phyloP scores from a whole-genome alignment of 78 protist species.

The Anaeramoeba flamelloides region DNA sequence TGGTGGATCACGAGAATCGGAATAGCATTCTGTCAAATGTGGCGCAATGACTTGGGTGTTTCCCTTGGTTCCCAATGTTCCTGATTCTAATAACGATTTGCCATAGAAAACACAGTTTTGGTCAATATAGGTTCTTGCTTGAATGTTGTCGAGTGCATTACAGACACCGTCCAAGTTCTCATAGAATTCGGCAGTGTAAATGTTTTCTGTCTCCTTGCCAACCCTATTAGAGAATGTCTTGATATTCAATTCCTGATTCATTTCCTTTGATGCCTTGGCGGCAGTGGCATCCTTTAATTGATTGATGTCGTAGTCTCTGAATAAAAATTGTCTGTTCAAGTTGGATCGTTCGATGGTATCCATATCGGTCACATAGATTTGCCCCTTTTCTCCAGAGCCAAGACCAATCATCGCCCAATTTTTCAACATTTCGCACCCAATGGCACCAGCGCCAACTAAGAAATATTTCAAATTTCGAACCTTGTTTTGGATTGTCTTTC shows the following conservation, averaged over 20 bases:
- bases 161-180: background rate
- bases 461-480: conserved; percentile 1
- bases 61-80: conserved; percentile 1
- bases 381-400: conserved; percentile 1
- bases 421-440: conserved; percentile 94
- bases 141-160: conserved; percentile 10
- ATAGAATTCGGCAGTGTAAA: conserved; percentile 42
- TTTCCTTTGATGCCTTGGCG: background rate
- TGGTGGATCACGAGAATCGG: conserved; percentile 78
- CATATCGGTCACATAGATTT: conserved; percentile 37
- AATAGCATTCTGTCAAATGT: conserved; percentile 78
- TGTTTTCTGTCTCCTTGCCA: background rate
- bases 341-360: conserved; percentile 46
- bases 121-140: conserved; percentile 1
- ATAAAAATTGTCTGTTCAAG: conserved; percentile 42
- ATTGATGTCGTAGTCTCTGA: conserved; percentile 11
- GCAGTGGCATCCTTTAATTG: background rate
- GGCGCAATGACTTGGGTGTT: conserved; percentile 59
- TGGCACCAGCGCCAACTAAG: conserved; percentile 95
- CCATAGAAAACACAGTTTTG: background rate
- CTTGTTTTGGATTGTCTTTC: background rate
- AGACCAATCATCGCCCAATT: conserved; percentile 5
- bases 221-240: background rate
- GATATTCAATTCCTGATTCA: background rate
- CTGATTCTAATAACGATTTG: conserved; percentile 1